These are phyloP conservation scores for Acacia melanoxylon DNA, from an alignment of 306 rosid genomes.

Conservation along the genomic window DNA sequence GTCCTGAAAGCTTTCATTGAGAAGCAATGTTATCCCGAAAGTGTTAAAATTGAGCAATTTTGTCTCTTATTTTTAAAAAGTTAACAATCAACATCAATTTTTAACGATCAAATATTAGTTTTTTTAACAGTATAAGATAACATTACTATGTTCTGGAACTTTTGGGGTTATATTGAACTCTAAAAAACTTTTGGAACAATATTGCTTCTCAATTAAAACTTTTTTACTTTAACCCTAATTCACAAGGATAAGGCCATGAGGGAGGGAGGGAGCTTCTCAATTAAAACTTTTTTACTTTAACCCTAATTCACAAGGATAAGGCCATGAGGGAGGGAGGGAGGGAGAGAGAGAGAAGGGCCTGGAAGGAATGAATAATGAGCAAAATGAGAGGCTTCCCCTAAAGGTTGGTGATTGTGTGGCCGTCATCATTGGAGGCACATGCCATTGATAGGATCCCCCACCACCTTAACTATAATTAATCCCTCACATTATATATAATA, in stretches of 20 bases:
- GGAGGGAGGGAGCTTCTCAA: neutral
- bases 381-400: slow-evolving; percentile 39
- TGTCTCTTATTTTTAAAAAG: accelerated
- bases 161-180: no score
- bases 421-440: slow-evolving; percentile 63
- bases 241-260: slow-evolving; percentile 28
- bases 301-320: slow-evolving; percentile 32
- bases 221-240: neutral
- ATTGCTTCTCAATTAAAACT: no score
- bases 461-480: slow-evolving; percentile 49
- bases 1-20: accelerated
- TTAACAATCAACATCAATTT: no score
- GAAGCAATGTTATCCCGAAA: accelerated
- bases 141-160: accelerated
- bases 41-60: no score
- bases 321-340: neutral
- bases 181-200: accelerated
- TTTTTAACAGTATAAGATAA: no score
- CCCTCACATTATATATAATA: neutral
- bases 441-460: slow-evolving; percentile 47
- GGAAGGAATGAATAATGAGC: slow-evolving; percentile 31
- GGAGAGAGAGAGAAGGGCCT: neutral
- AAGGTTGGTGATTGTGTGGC: slow-evolving; percentile 49
- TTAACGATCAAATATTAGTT: no score
- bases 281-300: accelerated